A percentile compares a stretch with the other conserved stretches of the same genome.
phyloP scores from a whole-genome alignment of 371 early-diverging fungal species.

The Rhizomucor pusillus region DNA sequence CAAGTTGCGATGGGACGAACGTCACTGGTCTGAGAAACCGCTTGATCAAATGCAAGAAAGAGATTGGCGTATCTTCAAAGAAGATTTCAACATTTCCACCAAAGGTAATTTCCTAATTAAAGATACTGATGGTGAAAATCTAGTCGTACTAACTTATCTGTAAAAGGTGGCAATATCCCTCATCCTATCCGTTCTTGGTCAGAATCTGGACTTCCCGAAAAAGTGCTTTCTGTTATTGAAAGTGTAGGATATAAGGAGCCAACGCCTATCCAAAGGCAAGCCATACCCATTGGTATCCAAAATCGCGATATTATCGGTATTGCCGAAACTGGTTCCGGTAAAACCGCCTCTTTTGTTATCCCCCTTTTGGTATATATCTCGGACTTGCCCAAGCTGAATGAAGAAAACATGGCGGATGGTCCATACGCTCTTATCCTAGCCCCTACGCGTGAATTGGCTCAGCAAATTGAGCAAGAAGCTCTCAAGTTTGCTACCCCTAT shows the following conservation, averaged over 20 bases:
- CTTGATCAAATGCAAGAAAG: conserved; percentile 91
- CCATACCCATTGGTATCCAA: conserved; percentile 92
- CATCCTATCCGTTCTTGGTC: conserved; percentile 91
- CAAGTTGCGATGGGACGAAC: conserved; percentile 76
- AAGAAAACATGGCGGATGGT: conserved; percentile 77
- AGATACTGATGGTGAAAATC: too few species aligned
- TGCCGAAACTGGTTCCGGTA: conserved; percentile 98
- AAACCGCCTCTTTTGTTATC: conserved; percentile 96
- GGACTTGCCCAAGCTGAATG: conserved; percentile 71
- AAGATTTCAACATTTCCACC: conserved; percentile 93
- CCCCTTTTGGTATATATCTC: conserved; percentile 92
- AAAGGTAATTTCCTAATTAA: conserved; percentile 64
- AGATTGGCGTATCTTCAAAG: conserved; percentile 99
- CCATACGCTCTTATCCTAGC: conserved; percentile 94
- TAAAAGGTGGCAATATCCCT: conserved; percentile 86
- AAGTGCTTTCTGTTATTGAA: conserved; percentile 68
- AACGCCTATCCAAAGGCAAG: conserved; percentile 98
- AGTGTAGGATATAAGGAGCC: conserved; percentile 90
- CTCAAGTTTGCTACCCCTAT: conserved; percentile 81
- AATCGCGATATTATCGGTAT: conserved; percentile 97
- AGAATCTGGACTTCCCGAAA: conserved; percentile 74
- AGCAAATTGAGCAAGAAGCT: conserved; percentile 90
- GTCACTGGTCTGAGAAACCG: conserved; percentile 95
- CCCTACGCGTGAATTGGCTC: conserved; percentile 96
- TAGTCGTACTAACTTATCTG: too few species aligned